Conservation (phyloP, 345 rosid species). For the rapeseed (Brassica napus) region DNA sequence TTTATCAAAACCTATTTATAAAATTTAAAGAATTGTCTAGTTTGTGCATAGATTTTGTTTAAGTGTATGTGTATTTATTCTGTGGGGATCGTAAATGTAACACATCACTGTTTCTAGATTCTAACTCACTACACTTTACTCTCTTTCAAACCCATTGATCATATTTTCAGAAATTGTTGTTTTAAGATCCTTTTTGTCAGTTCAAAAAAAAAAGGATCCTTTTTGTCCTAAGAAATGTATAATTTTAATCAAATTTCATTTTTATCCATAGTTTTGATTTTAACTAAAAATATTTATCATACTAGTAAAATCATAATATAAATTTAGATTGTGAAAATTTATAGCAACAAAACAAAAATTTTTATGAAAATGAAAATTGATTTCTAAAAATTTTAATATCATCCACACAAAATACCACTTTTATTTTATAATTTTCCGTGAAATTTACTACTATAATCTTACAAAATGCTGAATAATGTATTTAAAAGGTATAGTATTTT, state of each 20-base stretch:
- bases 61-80: not conserved
- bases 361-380: not conserved
- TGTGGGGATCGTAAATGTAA: not conserved
- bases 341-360: not conserved
- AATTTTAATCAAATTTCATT: not conserved
- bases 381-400: not conserved
- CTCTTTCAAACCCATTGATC: not conserved
- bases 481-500: not conserved
- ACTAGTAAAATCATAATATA: not conserved
- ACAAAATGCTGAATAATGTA: not conserved
- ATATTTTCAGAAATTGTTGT: not conserved
- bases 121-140: not conserved
- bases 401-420: not conserved
- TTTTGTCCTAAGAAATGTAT: not conserved
- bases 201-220: too few relatives aligned
- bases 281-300: not conserved
- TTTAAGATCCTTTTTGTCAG: not conserved
- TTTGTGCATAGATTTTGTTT: not conserved
- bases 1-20: not conserved
- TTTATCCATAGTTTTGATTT: not conserved
- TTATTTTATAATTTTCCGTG: not conserved
- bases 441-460: not conserved
- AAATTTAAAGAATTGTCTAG: not conserved
- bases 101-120: constrained; percentile 8
- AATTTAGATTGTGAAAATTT: not conserved